These are phyloP conservation scores for Cyberlindnera japonica DNA, from an alignment of 805 yeast genomes.

Conservation along the genomic window DNA sequence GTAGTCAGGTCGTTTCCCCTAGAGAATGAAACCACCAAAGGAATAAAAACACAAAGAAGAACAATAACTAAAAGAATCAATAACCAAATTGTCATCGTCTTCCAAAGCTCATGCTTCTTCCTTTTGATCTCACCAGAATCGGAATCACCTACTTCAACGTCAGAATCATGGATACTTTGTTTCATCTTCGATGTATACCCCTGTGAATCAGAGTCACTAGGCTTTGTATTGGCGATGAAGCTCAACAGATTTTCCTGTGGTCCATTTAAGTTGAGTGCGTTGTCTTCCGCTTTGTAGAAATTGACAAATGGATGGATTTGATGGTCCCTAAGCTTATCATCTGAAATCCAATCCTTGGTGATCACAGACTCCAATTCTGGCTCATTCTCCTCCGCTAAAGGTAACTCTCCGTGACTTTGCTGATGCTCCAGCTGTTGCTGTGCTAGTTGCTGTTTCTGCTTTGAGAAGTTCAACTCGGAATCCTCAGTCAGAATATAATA, in stretches of 20 bases:
- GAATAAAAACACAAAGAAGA: slow-evolving; percentile 17
- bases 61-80: slow-evolving; percentile 18
- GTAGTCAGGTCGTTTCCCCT: slow-evolving; percentile 32
- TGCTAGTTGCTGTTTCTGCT: neutral
- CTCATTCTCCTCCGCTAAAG: neutral
- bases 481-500: slow-evolving; percentile 3
- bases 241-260: too few species aligned
- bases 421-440: neutral
- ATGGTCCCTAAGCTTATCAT: neutral
- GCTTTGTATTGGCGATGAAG: too few species aligned
- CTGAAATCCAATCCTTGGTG: neutral
- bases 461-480: slow-evolving; percentile 3
- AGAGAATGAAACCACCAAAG: slow-evolving; percentile 26
- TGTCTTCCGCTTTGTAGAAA: slow-evolving; percentile 20
- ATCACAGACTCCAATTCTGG: neutral
- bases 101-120: neutral
- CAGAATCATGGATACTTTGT: too few species aligned
- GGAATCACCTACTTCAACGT: too few species aligned
- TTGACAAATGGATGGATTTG: slow-evolving; percentile 8
- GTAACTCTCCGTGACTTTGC: neutral
- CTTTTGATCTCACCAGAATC: slow-evolving; percentile 2
- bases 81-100: slow-evolving; percentile 20
- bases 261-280: slow-evolving; percentile 9
- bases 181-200: too few species aligned
- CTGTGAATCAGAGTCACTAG: too few species aligned